phyloP scores from a whole-genome alignment of 2,329 filamentous ascomycete species.

The Teratosphaeria nubilosa region DNA sequence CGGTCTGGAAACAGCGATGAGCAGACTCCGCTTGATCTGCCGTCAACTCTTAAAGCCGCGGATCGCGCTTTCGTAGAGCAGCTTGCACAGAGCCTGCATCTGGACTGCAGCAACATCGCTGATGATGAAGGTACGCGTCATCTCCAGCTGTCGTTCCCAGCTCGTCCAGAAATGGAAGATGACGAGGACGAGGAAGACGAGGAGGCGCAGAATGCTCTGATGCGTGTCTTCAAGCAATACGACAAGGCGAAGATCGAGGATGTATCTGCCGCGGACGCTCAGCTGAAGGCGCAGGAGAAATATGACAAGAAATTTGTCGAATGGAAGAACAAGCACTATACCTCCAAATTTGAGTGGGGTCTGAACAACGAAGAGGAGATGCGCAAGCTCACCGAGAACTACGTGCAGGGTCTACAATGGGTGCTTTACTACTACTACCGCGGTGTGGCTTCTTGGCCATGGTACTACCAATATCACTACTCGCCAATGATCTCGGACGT shows the following conservation, averaged over 20 bases:
- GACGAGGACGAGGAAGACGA: constrained; percentile 67
- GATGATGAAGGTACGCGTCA: constrained; percentile 57
- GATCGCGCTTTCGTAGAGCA: constrained; percentile 93
- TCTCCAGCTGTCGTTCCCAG: constrained; percentile 52
- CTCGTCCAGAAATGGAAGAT: constrained; percentile 37
- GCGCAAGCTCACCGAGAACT: constrained; percentile 79
- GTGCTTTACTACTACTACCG: constrained; percentile 97
- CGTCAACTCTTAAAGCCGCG: constrained; percentile 60
- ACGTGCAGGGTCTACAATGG: constrained; percentile 96
- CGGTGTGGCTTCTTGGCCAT: constrained; percentile 95
- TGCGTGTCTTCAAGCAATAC: constrained; percentile 79
- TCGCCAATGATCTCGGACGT: constrained; percentile 96
- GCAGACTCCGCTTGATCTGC: constrained; percentile 57
- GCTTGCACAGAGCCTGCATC: constrained; percentile 58
- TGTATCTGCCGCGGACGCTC: constrained; percentile 65
- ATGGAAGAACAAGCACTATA: constrained; percentile 95
- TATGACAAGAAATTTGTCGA: constrained; percentile 83
- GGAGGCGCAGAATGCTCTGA: constrained; percentile 71
- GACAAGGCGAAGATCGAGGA: constrained; percentile 84
- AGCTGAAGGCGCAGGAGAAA: constrained; percentile 67
- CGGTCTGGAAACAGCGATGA: constrained; percentile 43
- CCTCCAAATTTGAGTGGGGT: constrained; percentile 82
- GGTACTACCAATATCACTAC: constrained; percentile 97
- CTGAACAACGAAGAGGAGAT: constrained; percentile 72
- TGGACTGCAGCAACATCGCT: constrained; percentile 55